phyloP scores from a whole-genome alignment of 2,329 filamentous ascomycete genomes.

The Fusarium newnesense region DNA sequence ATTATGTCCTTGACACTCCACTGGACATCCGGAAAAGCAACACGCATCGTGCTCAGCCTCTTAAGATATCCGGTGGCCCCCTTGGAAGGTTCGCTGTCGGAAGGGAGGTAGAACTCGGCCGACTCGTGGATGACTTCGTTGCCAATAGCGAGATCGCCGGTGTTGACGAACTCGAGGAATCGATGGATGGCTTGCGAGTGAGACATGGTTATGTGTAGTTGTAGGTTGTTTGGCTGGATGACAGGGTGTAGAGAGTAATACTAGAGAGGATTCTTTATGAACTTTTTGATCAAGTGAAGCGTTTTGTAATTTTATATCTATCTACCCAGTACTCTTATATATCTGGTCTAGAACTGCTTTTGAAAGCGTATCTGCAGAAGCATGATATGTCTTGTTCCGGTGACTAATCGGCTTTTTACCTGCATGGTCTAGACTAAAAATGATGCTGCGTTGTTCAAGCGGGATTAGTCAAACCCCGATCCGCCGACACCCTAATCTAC shows the following conservation, averaged over 20 bases:
- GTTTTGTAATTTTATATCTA: not conserved
- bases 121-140: not conserved
- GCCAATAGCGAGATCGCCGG: not conserved
- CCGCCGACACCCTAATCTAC: not conserved
- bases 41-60: not conserved
- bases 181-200: not conserved
- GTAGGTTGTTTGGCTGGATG: not conserved
- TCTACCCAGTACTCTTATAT: not conserved
- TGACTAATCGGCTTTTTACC: not conserved
- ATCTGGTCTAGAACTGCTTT: not conserved
- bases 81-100: fast-evolving
- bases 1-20: not conserved
- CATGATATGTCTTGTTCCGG: fast-evolving
- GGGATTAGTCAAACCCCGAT: not conserved
- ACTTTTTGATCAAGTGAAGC: fast-evolving
- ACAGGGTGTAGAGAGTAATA: not conserved
- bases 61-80: fast-evolving
- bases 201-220: not conserved
- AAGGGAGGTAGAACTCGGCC: not conserved
- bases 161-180: not conserved
- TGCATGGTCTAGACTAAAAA: not conserved
- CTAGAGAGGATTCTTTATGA: fast-evolving
- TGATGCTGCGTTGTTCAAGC: not conserved
- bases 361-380: fast-evolving
- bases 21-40: not conserved